phyloP scores from a whole-genome alignment of 805 yeast genomes.

The Candida maltosa region DNA sequence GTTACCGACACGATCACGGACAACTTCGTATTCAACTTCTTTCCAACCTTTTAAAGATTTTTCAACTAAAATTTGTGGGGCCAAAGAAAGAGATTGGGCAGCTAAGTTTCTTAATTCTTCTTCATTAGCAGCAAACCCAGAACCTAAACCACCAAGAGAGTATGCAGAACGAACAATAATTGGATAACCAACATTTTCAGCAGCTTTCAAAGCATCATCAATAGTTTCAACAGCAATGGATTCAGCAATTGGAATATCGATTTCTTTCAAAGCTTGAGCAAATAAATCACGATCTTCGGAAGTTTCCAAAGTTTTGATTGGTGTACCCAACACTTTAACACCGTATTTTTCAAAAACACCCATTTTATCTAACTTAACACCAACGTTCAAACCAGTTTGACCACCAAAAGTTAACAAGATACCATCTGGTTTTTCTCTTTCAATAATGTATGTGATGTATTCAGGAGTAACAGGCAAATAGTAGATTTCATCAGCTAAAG shows the following conservation, averaged over 20 bases:
- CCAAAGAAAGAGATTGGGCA: slow-evolving; percentile 80
- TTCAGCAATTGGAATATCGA: slow-evolving; percentile 93
- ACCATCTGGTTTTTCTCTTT: slow-evolving; percentile 95
- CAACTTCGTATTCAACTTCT: slow-evolving; percentile 98
- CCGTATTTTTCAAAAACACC: slow-evolving; percentile 89
- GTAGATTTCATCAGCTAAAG: slow-evolving; percentile 92
- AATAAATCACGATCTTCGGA: slow-evolving; percentile 97
- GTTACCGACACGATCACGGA: slow-evolving; percentile 92
- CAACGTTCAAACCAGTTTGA: slow-evolving; percentile 95
- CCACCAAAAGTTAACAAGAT: slow-evolving; percentile 96
- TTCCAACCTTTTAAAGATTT: slow-evolving; percentile 98
- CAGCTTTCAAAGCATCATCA: slow-evolving; percentile 92
- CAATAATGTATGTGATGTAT: slow-evolving; percentile 90
- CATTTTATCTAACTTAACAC: slow-evolving; percentile 91
- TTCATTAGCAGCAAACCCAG: slow-evolving; percentile 88
- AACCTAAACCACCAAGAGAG: slow-evolving; percentile 96
- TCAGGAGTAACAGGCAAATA: slow-evolving; percentile 96
- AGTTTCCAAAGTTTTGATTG: slow-evolving; percentile 90
- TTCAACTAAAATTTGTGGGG: slow-evolving; percentile 95
- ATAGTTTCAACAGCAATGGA: slow-evolving; percentile 93
- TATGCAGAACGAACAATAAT: slow-evolving; percentile 96
- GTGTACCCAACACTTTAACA: slow-evolving; percentile 96
- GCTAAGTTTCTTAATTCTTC: slow-evolving; percentile 83
- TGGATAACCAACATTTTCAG: slow-evolving; percentile 85
- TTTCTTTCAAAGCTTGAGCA: slow-evolving; percentile 92